Evolutionary conservation across 192 early-diverging fungal genomes (phyloP), one percentile per base, ranked within the genome.

Genomic region (Chytriomyces sp.): DNA sequence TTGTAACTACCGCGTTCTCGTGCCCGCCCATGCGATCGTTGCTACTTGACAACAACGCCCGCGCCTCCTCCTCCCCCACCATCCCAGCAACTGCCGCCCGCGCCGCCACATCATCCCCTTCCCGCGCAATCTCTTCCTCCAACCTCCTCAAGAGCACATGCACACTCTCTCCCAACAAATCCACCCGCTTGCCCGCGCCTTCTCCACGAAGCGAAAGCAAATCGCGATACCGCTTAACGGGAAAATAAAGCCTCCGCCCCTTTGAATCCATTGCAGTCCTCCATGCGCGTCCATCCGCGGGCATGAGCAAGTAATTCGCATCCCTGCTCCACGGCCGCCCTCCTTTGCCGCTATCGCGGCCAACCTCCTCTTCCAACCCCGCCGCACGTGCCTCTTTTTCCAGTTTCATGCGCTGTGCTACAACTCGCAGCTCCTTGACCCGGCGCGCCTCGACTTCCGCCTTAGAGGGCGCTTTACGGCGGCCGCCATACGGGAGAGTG

Each of bases 101-200:
- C 12, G 66, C 68, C 28, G 72, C 76, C 60, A 75, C 54, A 22
- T 40, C 64, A 19, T 81, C 83, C 26, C 77, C 26, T 5, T 72
- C 71, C 8, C 74, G 63, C 39, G 80, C 22, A 54, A 81, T 5
- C n/a, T 73, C 44, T 22, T 59, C n/a, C 34, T 73, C 72, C n/a
- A 64, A 17, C 40, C 39, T 19, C 33, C 72, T 5, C 0, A 73
- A 30, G 33, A 73, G 31, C 10, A 73, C 72, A 60, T 73, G 72
- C 63, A 73, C 64, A 53, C 41, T 73, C 30, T 36, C 52, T 4
- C 49, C 49, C 3, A 73, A 33, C 38, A 73, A 55, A 49, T 73
- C 61, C 33, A 49, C 28, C 28, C 53, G 5, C 2, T 19, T 19
- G 17, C 40, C 40, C 19, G 17, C 19, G 14, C 3, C 44, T n/a